These are phyloP conservation scores for Aphanomyces euteiches DNA, from an alignment of 352 stramenopile genomes.

Conservation along the genomic window DNA sequence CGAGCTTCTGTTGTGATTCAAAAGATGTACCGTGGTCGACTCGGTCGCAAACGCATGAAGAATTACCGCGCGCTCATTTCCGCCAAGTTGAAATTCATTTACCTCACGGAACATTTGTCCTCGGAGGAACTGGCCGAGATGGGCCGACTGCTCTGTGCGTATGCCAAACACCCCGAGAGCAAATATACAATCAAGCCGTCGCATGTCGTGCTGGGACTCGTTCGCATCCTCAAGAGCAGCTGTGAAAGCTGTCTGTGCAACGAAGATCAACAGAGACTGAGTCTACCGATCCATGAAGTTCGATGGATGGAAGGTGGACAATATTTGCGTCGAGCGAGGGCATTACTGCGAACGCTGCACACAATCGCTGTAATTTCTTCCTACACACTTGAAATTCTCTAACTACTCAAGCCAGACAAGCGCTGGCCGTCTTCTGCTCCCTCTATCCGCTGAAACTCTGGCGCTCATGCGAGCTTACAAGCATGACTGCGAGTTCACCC, in stretches of 20 bases:
- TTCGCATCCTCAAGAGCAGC: constrained; percentile 54
- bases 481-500: constrained; percentile 48
- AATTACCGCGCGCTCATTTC: constrained; percentile 47
- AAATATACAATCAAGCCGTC: constrained; percentile 36
- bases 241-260: constrained; percentile 57
- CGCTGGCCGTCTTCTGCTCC: neutral
- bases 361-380: constrained; percentile 44
- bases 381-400: constrained; percentile 31
- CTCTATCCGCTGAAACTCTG: constrained; percentile 6
- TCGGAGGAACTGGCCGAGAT: constrained; percentile 48
- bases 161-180: constrained; percentile 25
- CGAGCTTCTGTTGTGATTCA: constrained; percentile 45
- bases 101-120: constrained; percentile 34
- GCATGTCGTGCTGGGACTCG: constrained; percentile 60
- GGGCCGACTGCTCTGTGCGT: constrained; percentile 31
- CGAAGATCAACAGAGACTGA: constrained; percentile 38
- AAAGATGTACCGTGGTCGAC: constrained; percentile 50
- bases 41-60: constrained; percentile 57
- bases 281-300: constrained; percentile 37
- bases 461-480: constrained; percentile 47
- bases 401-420: constrained; percentile 36
- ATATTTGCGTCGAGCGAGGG: constrained; percentile 49
- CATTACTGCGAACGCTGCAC: constrained; percentile 51
- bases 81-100: constrained; percentile 35
- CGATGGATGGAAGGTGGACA: constrained; percentile 60